Percentiles rank a stretch among this genome's conserved stretches.
phyloP scores from a whole-genome alignment of 345 rosid species.

The Euclidium syriacum region DNA sequence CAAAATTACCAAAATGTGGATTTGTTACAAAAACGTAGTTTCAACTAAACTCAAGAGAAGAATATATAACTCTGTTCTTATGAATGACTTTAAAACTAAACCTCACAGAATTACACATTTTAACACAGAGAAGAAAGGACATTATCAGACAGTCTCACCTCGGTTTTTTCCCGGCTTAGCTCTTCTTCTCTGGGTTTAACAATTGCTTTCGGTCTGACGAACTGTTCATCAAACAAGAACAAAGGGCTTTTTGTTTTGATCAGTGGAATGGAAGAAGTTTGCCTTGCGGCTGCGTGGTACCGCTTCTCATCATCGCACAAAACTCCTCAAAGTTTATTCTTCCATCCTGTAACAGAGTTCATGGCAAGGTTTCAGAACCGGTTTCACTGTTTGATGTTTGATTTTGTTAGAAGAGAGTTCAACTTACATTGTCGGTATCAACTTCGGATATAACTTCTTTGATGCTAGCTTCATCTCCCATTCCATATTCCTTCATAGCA shows the following conservation, averaged over 20 bases:
- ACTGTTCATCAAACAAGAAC: neutral
- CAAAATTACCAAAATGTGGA: neutral
- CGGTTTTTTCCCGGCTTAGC: neutral
- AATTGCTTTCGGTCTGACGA: neutral
- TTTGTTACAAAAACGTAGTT: neutral
- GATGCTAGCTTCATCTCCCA: conserved; percentile 79
- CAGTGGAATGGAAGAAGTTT: conserved; percentile 34
- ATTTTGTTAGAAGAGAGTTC: neutral
- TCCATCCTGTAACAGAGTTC: conserved; percentile 53
- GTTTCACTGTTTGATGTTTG: neutral
- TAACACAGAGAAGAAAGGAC: neutral
- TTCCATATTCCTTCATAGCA: conserved; percentile 87
- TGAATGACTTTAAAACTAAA: conserved; percentile 3
- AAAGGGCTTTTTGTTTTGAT: neutral
- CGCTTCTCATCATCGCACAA: conserved; percentile 92
- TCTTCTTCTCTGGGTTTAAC: neutral
- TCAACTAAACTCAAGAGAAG: conserved; percentile 12
- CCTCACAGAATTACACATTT: neutral
- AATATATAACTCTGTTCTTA: neutral
- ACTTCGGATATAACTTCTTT: conserved; percentile 80
- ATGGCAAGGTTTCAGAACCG: neutral
- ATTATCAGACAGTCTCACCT: conserved; percentile 11
- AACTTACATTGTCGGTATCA: conserved; percentile 82
- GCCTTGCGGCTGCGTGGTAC: conserved; percentile 44
- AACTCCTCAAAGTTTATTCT: conserved; percentile 87